Conservation (phyloP, 2,329 filamentous ascomycete species). For the Fusarium mundagurra region DNA sequence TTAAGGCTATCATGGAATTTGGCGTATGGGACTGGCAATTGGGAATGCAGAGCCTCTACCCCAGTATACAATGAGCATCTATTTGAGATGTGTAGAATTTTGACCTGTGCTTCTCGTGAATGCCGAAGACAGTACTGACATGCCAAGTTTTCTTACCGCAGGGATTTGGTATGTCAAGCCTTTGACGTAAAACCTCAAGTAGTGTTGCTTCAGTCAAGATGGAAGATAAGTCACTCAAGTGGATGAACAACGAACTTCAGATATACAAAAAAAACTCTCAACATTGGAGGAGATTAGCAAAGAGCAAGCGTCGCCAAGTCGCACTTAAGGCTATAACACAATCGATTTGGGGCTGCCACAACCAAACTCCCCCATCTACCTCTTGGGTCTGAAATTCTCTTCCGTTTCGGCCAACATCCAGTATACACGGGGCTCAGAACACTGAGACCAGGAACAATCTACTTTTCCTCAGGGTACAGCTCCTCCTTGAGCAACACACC, state of each 20-base stretch:
- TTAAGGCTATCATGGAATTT: conserved; percentile 3
- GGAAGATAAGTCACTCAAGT: conserved; percentile 1
- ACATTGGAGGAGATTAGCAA: conserved; percentile 36
- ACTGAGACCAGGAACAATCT: conserved; percentile 45
- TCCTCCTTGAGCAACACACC: conserved; percentile 92
- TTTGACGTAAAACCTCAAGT: neutral
- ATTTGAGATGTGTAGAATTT: neutral
- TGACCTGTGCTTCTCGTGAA: neutral
- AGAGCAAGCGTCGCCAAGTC: conserved; percentile 38
- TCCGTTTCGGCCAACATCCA: conserved; percentile 48
- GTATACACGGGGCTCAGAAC: conserved; percentile 47
- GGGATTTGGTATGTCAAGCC: neutral
- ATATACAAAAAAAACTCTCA: conserved; percentile 33
- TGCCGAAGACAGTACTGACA: neutral
- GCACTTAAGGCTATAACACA: conserved; percentile 45
- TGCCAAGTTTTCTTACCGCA: neutral
- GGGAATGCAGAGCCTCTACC: neutral
- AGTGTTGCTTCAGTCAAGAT: neutral
- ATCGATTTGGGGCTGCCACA: conserved; percentile 46
- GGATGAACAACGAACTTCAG: neutral
- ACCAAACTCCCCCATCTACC: conserved; percentile 46
- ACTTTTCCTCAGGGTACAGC: conserved; percentile 78
- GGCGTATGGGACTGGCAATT: conserved; percentile 1
- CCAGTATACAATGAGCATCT: neutral
- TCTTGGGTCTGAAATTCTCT: conserved; percentile 40